Evolutionary conservation across 768 basidiomycete species (phyloP).

Genomic region (Rickenella mellea): DNA sequence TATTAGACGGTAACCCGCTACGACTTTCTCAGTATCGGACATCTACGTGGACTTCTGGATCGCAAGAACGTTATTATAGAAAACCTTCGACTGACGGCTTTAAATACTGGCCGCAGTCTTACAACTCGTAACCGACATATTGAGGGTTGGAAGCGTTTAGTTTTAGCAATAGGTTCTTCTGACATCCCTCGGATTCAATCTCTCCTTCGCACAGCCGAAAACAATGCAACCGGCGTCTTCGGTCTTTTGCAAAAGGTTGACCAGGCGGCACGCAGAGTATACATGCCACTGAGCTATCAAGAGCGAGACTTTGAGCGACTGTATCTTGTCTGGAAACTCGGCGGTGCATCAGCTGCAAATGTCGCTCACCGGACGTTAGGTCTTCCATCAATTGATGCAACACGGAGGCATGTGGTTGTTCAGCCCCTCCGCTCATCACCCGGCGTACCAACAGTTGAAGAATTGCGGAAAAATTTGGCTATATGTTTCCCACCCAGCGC

Average conservation of each 20-base stretch:
- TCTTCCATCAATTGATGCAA: constrained; percentile 11
- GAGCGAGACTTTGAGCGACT: constrained; percentile 13
- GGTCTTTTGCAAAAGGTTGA: constrained; percentile 11
- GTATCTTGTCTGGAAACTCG: constrained; percentile 12
- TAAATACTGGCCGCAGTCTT: constrained; percentile 9
- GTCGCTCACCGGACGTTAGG: constrained; percentile 11
- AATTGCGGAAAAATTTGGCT: constrained; percentile 12
- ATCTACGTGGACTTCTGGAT: constrained; percentile 5
- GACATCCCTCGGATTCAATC: constrained; percentile 10
- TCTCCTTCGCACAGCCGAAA: constrained; percentile 10
- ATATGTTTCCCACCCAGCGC: constrained; percentile 13
- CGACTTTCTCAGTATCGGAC: constrained; percentile 7
- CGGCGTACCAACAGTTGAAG: constrained; percentile 3
- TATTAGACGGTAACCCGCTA: constrained; percentile 9
- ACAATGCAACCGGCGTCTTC: constrained; percentile 8
- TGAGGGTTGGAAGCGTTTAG: constrained; percentile 12
- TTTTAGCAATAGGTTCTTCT: constrained; percentile 15
- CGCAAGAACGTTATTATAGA: constrained; percentile 5
- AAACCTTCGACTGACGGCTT: constrained; percentile 4
- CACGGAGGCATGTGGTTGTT: constrained; percentile 4
- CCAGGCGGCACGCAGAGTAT: constrained; percentile 9
- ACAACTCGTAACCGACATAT: constrained; percentile 3
- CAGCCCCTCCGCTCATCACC: constrained; percentile 6
- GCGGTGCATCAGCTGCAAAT: constrained; percentile 12
- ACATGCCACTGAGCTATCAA: constrained; percentile 9